Evolutionary conservation across 1,139 yeast genomes (phyloP).

Genomic region (Torulaspora pretoriensis): DNA sequence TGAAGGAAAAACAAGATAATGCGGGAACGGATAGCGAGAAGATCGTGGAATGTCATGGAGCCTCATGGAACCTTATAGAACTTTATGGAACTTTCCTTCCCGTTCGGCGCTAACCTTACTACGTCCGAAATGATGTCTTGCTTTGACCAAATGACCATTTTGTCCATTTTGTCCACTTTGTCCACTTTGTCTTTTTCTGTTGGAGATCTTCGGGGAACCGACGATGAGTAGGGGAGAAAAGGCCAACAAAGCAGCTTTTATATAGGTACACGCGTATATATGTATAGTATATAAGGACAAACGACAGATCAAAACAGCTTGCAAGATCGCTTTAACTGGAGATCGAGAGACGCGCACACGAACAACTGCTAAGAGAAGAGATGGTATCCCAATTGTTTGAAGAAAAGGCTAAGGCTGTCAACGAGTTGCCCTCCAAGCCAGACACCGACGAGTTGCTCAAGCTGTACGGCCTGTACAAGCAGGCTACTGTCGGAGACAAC

Average conservation of each 20-base stretch:
- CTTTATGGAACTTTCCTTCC: not conserved
- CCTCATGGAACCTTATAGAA: conserved; percentile 3
- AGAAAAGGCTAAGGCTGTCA: conserved; percentile 70
- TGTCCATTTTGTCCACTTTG: no score
- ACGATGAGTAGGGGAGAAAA: not conserved
- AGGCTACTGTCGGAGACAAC: conserved; percentile 95
- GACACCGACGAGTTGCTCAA: conserved; percentile 78
- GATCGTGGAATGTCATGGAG: not conserved
- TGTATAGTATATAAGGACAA: no score
- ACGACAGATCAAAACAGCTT: no score
- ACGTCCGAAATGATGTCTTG: not conserved
- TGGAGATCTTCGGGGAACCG: conserved; percentile 1
- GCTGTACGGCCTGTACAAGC: conserved; percentile 89
- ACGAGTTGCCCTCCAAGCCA: conserved; percentile 72
- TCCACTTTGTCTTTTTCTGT: not conserved
- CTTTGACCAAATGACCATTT: no score
- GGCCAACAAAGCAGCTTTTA: not conserved
- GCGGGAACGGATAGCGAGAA: not conserved
- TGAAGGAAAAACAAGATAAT: not conserved
- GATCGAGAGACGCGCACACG: not conserved
- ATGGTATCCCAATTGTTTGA: conserved; percentile 37
- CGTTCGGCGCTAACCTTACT: not conserved
- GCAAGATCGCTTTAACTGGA: no score
- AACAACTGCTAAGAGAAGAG: not conserved
- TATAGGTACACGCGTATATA: no score